Evolutionary conservation across 2,329 filamentous ascomycete species (phyloP), one percentile per base, ranked within the genome.

Genomic region (Ascochyta koolunga): DNA sequence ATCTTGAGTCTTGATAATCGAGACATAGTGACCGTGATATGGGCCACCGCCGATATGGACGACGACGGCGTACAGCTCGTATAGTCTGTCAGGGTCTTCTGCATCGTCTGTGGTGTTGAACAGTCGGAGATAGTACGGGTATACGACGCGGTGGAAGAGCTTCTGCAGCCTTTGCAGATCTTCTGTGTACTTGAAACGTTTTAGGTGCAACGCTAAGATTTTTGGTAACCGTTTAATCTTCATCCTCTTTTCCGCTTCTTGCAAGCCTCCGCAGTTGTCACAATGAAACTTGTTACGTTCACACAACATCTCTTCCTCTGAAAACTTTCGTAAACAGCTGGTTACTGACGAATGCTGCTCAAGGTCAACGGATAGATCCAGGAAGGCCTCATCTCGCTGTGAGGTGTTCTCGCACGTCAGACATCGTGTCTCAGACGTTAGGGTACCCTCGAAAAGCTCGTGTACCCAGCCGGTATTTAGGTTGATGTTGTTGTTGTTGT

Each of bases 241-340:
- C 95, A 99, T 99, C 60, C 95, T 86, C 80, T 98, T 99, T 76
- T 99, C 95, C 0, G 95, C 95, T 77, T 99, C 95, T 76, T 99
- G 95, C 50, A 99, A 79, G 2, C 95, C 95, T 47, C 95, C 95
- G 65, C 95, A 99, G 66, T 93, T 93, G 73, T 99, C 95, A 77
- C 95, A 99, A 71, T 99, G 93, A 64, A 99, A 99, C 72, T 99
- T 99, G 80, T 99, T 98, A 56, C 93, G 85, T 78, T 99, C 95
- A 71, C 95, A 98, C 53, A 99, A 83, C 73, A 98, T 97, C 76
- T 99, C 95, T 68, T 98, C 95, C 39, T 95, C 92, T 0, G 95
- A 99, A 69, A 99, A 99, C 68, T 97, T 96, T 54, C 91, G 86
- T 60, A 99, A 78, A 72, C 95, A 99, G 22, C 95, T 93, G 2